A percentile compares a stretch with the other conserved stretches of the same genome.
phyloP scores from a whole-genome alignment of 495 filamentous ascomycete species.

The Trichoderma orchidacearum region DNA sequence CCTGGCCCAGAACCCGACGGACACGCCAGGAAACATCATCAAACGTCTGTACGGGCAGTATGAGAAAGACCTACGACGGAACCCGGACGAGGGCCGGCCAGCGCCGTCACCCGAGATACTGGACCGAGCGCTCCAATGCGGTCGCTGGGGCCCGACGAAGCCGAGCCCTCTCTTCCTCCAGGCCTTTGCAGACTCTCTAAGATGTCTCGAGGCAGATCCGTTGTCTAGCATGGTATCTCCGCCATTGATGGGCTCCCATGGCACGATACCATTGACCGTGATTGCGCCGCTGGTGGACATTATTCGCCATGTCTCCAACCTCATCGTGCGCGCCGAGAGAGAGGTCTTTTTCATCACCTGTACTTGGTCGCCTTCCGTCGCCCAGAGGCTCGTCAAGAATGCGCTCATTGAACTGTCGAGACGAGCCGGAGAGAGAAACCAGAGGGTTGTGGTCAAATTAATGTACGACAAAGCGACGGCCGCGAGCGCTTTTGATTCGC shows the following conservation, averaged over 20 bases:
- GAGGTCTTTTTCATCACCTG: conserved; percentile 66
- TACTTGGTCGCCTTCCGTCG: conserved; percentile 58
- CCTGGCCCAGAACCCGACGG: conserved; percentile 36
- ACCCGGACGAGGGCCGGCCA: conserved; percentile 9
- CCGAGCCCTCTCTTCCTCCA: conserved; percentile 56
- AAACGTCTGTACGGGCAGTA: conserved; percentile 35
- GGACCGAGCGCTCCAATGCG: conserved; percentile 33
- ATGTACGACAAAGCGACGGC: conserved; percentile 60
- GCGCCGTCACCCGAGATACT: conserved; percentile 13
- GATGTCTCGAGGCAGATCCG: conserved; percentile 37
- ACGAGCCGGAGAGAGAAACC: conserved; percentile 43
- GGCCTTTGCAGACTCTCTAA: conserved; percentile 9
- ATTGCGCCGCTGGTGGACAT: conserved; percentile 54
- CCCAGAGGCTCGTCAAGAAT: conserved; percentile 51
- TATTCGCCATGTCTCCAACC: conserved; percentile 58
- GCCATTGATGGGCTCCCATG: conserved; percentile 53
- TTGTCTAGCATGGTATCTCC: conserved; percentile 49
- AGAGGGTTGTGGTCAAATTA: conserved; percentile 53
- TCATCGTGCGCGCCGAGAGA: conserved; percentile 56
- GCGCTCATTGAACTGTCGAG: conserved; percentile 53
- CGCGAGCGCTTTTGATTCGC: conserved; percentile 49
- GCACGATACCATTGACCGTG: conserved; percentile 53
- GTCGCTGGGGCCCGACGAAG: conserved; percentile 43
- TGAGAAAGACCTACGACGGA: conserved; percentile 8
- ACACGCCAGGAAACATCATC: conserved; percentile 38